Base-by-base conservation (phyloP, 768 basidiomycete species). In the Tylopilus intermedius region DNA sequence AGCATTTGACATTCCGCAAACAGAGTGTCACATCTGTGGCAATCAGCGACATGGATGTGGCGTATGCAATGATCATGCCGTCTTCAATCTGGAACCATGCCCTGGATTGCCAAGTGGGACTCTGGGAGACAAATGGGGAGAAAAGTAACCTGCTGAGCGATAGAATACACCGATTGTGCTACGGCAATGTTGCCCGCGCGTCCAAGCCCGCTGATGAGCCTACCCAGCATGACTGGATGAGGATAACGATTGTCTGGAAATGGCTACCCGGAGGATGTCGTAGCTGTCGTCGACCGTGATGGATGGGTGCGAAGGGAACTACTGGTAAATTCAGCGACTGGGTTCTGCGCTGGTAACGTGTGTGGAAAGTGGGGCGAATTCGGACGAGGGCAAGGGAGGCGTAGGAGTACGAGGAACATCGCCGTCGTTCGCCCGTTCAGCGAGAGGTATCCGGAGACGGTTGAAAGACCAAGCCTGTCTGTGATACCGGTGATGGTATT, bases 21-120 rank as follows among this genome's bases (percentile, higher is more conserved):
- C 29, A 97, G 79, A 29, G 82, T 91, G 61, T 91, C 82, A 55
- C 81, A 78, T 39, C 86, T 18, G 18, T 18, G 18, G 18, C 79
- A 56, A 99, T 93, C 62, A 98, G 77, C 5, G 90, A 88, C 5
- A 90, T 95, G 63, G 97, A 99, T 0, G 94, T 88, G 2, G 91
- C 92, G 13, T 83, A 76, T 0, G 87, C 91, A 51, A 90, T 81
- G 57, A 98, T 77, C 93, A 97, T 97, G 53, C 79, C 76, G 67
- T 95, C 87, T 67, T 98, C 95, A 40, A 98, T 72, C 26, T 69
- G 61, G 65, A 83, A 80, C 94, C 94, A 98, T 1, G 76, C 75
- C 21, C 67, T 60, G 13, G 76, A 67, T 61, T 86, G 86, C 61
- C 71, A 68, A 0, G 73, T 67, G 58, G 78, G 75, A 61, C 72